Evolutionary conservation across 176 grass and related monocot genomes (phyloP), one percentile per base, ranked within the genome.

Genomic region (Zizania latifolia): DNA sequence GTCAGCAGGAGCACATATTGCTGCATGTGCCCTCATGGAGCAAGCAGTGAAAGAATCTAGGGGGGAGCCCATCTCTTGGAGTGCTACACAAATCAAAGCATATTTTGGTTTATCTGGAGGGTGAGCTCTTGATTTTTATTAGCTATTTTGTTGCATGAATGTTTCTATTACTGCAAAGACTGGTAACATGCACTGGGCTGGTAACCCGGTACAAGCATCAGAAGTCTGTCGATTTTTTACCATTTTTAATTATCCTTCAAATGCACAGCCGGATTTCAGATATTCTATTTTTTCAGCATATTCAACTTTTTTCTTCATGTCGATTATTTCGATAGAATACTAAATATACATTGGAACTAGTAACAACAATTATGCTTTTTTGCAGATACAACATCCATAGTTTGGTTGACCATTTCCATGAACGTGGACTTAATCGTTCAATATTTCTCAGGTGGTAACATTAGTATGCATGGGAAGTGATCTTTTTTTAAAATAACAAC

Each of bases 51-150:
- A 73, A 81, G 89, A 99, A 88, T 75, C 91, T 55, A 72, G 77
- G 23, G 89, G 87, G 34, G 76, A 94, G 26, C 76, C 67, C 36
- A 75, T 89, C 77, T 83, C 68, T 79, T 99, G 95, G 91, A 92
- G 89, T 78, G 69, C 90, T 61, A 92, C 89, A 17, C 95, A 99
- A 85, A 92, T 94, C 65, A 99, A 94, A 82, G 82, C 89, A 69
- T 92, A 92, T 55, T 94, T 99, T 26, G 87, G 95, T 88, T 85
- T 99, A 90, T 99, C 91, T 88, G 95, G 95, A 72, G 91, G 86
- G 95, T 94, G 68, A 74, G 74, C 75, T 69, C 58, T 83, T 46
- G 37, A 39, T 69, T 11, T 68, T 76, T 62, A 17, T 62, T 68
- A 83, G 23, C 34, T 35, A 22, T 53, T 81, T 55, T 51, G 10